Evolutionary conservation across 345 rosid genomes (phyloP), one percentile per base, ranked within the genome.

Genomic region (sweet orange (Citrus sinensis)): DNA sequence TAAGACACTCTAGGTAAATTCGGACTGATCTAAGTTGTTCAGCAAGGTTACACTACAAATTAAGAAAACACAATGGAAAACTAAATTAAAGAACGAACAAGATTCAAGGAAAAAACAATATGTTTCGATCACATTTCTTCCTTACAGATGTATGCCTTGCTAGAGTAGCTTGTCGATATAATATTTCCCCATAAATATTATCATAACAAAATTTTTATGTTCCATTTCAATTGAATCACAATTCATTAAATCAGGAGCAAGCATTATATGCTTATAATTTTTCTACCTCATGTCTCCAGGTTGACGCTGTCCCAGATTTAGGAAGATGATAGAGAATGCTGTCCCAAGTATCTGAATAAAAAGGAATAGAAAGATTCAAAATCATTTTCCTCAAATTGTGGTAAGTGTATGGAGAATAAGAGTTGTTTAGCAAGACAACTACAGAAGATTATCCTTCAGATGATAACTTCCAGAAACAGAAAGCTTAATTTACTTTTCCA

Each of bases 241-340:
- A 62, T 40, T 56, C 9, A 29, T 35, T 51, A 67, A 32, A 24
- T 75, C 71, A 66, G 35, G 65, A 56, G 24, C n/a, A 64, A 40
- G 68, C 1, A 29, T 56, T 40, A 3, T 65, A 9, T 65, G 58
- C 11, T 30, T 30, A 19, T 22, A 58, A 40, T 29, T 25, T 29
- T 25, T 19, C 9, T 91, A 94, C 97, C 98, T 94, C 82, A 87
- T 74, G 75, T 94, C 98, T 86, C 97, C 96, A 30, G 96, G 92
- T 83, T 88, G 93, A 77, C 92, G 86, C 78, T 83, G 83, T 81
- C 97, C 96, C 81, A 91, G 96, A 83, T 94, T 94, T 78, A 94
- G 80, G 79, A 94, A 88, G 79, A 94, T 92, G 70, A 91, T 78
- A 49, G 87, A 79, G 80, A 94, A 94, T 73, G 96, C 98, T 27